Conservation (phyloP, 1,139 yeast genomes). For the Fermentozyma sake region DNA sequence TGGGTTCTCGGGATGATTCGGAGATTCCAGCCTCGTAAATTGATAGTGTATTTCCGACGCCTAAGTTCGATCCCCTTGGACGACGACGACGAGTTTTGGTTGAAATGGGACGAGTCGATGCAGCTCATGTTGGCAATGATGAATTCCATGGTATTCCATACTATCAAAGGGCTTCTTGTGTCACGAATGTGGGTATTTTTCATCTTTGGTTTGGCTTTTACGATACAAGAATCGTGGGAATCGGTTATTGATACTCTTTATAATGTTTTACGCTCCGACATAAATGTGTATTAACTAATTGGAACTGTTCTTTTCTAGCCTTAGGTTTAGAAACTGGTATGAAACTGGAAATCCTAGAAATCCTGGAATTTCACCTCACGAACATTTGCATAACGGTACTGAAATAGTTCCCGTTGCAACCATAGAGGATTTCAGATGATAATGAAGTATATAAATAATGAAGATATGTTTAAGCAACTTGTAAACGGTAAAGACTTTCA, state of each 20-base stretch:
- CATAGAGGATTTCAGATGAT: too few relatives aligned
- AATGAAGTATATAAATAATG: too few relatives aligned
- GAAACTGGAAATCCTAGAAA: too few relatives aligned
- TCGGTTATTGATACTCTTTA: constrained; percentile 1
- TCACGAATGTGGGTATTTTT: constrained; percentile 18
- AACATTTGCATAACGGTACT: too few relatives aligned
- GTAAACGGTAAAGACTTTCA: too few relatives aligned
- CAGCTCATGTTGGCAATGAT: constrained; percentile 14
- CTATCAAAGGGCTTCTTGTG: constrained; percentile 14
- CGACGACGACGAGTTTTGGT: constrained; percentile 4
- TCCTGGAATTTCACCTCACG: too few relatives aligned
- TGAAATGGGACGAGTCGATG: constrained; percentile 9
- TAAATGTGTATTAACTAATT: constrained; percentile 4
- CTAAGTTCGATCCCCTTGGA: constrained; percentile 1
- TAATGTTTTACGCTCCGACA: constrained; percentile 1
- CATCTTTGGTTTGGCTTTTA: constrained; percentile 6
- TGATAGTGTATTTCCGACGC: constrained; percentile 1
- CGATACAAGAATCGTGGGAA: constrained; percentile 6
- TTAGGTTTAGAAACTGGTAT: too few relatives aligned
- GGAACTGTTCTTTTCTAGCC: too few relatives aligned
- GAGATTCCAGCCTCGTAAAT: constrained; percentile 2
- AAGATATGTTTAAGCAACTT: too few relatives aligned
- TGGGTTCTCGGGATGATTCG: constrained; percentile 5
- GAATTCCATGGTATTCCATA: constrained; percentile 14
- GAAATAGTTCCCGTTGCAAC: too few relatives aligned